Conservation (phyloP, 495 filamentous ascomycete species). For the Aspergillus asperescens region DNA sequence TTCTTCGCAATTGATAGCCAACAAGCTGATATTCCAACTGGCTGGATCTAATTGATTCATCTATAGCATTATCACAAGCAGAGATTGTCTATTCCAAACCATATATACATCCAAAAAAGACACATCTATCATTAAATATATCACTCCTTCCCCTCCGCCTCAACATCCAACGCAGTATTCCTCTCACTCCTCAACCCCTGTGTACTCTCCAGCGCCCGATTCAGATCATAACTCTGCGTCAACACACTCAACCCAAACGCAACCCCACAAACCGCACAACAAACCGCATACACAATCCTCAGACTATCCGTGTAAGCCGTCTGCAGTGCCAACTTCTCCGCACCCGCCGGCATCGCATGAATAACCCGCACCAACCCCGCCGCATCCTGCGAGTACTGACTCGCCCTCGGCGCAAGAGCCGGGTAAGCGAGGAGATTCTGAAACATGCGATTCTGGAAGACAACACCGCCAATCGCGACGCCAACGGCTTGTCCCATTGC, state of each 20-base stretch:
- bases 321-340: slow-evolving; percentile 40
- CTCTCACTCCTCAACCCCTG: slow-evolving; percentile 32
- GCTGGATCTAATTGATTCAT: no score
- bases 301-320: slow-evolving; percentile 53
- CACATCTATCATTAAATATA: no score
- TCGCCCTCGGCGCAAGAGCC: slow-evolving; percentile 41
- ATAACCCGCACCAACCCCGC: slow-evolving; percentile 55
- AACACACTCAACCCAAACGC: slow-evolving; percentile 46
- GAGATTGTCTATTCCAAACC: no score
- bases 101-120: no score
- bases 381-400: slow-evolving; percentile 51
- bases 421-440: slow-evolving; percentile 39
- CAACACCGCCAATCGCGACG: slow-evolving; percentile 52
- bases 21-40: no score
- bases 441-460: slow-evolving; percentile 58
- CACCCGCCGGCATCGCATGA: slow-evolving; percentile 45
- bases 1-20: no score
- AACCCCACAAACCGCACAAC: slow-evolving; percentile 49
- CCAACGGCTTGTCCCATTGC: slow-evolving; percentile 51
- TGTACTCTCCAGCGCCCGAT: slow-evolving; percentile 45
- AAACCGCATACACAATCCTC: slow-evolving; percentile 51
- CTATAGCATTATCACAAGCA: no score
- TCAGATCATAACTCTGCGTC: slow-evolving; percentile 50
- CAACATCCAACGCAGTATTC: slow-evolving; percentile 1
- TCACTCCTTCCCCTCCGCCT: no score